Conservation (phyloP, 2,329 filamentous ascomycete genomes). For the Rosellinia necatrix region DNA sequence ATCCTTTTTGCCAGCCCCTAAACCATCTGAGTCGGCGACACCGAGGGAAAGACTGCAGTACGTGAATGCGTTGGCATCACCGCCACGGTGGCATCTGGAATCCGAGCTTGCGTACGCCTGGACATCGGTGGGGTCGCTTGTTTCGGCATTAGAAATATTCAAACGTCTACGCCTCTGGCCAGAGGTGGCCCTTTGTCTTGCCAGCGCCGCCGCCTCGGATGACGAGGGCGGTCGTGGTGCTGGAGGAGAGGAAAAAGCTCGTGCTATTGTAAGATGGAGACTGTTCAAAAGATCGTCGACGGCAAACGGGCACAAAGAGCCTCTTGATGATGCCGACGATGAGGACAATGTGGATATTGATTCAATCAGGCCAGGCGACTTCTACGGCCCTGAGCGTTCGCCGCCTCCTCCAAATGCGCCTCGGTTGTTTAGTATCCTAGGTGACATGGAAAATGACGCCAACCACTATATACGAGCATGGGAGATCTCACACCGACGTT, state of each 20-base stretch:
- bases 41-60: constrained; percentile 78
- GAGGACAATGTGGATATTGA: constrained; percentile 61
- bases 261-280: constrained; percentile 74
- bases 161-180: constrained; percentile 92
- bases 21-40: constrained; percentile 76
- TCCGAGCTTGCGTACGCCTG: constrained; percentile 92
- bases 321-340: constrained; percentile 48
- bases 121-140: constrained; percentile 83
- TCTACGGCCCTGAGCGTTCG: constrained; percentile 66
- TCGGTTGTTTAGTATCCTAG: constrained; percentile 88
- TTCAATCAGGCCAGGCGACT: constrained; percentile 58
- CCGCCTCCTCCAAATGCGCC: constrained; percentile 82
- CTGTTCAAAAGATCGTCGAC: constrained; percentile 69
- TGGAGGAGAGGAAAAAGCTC: constrained; percentile 78
- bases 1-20: constrained; percentile 80
- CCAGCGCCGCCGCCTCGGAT: constrained; percentile 62
- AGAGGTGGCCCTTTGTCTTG: constrained; percentile 89
- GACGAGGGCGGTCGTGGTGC: constrained; percentile 58
- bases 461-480: constrained; percentile 83
- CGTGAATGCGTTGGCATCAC: constrained; percentile 81
- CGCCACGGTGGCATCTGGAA: constrained; percentile 91
- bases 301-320: constrained; percentile 31
- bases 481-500: constrained; percentile 80
- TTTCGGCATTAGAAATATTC: constrained; percentile 94
- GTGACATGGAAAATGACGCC: constrained; percentile 80